Evolutionary conservation across 257 asterid genomes (phyloP).

Genomic region (Avicennia marina): DNA sequence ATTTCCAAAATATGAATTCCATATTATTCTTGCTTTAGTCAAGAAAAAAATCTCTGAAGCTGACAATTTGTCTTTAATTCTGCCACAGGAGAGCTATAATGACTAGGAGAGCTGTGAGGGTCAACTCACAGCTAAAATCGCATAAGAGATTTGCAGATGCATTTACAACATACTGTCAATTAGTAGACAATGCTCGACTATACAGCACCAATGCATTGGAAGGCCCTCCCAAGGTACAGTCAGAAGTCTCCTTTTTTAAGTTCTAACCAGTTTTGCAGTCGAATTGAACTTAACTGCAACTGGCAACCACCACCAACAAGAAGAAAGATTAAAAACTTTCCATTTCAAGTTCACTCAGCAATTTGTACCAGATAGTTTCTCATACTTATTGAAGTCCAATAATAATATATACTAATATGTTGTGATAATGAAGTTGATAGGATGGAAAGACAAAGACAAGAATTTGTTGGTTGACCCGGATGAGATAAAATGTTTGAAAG

Average conservation of each 20-base stretch:
- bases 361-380: too few relatives aligned
- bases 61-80: slow-evolving; percentile 2
- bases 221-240: slow-evolving; percentile 80
- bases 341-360: too few relatives aligned
- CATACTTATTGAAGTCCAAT: too few relatives aligned
- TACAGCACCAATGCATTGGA: slow-evolving; percentile 78
- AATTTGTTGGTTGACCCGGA: slow-evolving; percentile 85
- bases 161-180: slow-evolving; percentile 64
- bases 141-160: slow-evolving; percentile 91
- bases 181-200: slow-evolving; percentile 77
- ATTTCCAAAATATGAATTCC: too few relatives aligned
- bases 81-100: slow-evolving; percentile 81
- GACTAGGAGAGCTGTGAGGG: slow-evolving; percentile 88
- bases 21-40: not conserved
- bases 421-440: slow-evolving; percentile 63
- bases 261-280: not conserved
- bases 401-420: slow-evolving; percentile 23
- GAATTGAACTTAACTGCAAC: not conserved
- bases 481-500: slow-evolving; percentile 58
- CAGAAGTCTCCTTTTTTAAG: not conserved
- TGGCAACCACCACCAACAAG: too few relatives aligned
- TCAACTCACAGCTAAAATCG: slow-evolving; percentile 79
- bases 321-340: too few relatives aligned
- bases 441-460: slow-evolving; percentile 90
- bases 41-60: not conserved